phyloP scores from a whole-genome alignment of 2,329 filamentous ascomycete genomes.

The Trematosphaeria pertusa region DNA sequence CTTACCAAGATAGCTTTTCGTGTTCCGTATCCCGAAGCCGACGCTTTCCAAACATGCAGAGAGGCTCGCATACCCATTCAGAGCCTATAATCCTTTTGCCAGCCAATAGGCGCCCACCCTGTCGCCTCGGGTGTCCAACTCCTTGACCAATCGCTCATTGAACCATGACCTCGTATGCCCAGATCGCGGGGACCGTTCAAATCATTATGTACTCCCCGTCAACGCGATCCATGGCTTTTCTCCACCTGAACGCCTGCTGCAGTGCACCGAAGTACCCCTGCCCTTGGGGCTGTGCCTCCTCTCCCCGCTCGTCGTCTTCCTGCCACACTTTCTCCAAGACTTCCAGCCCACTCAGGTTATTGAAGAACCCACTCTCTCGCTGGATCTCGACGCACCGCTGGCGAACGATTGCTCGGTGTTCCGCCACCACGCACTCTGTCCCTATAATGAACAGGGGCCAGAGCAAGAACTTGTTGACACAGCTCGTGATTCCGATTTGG shows the following conservation, averaged over 20 bases:
- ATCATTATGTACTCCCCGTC: slow-evolving; percentile 62
- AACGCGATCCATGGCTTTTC: slow-evolving; percentile 58
- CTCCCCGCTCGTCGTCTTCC: slow-evolving; percentile 53
- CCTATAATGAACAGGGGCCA: slow-evolving; percentile 94
- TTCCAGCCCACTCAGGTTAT: slow-evolving; percentile 86
- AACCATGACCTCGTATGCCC: not conserved
- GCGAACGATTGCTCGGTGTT: slow-evolving; percentile 80
- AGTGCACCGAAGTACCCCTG: slow-evolving; percentile 32
- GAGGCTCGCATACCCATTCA: slow-evolving; percentile 16
- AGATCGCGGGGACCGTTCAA: slow-evolving; percentile 31
- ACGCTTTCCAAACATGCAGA: slow-evolving; percentile 14
- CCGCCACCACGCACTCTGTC: slow-evolving; percentile 83
- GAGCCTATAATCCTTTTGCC: slow-evolving; percentile 19
- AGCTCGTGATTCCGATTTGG: slow-evolving; percentile 73
- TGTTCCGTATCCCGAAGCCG: slow-evolving; percentile 13
- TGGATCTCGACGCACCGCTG: slow-evolving; percentile 85
- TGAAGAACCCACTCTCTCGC: slow-evolving; percentile 88
- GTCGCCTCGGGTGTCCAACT: not conserved
- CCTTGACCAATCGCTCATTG: slow-evolving; percentile 7
- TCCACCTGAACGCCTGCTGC: slow-evolving; percentile 54
- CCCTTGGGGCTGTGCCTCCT: slow-evolving; percentile 21
- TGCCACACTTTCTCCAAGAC: slow-evolving; percentile 86
- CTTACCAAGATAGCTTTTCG: slow-evolving; percentile 6
- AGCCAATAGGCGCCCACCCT: slow-evolving; percentile 16
- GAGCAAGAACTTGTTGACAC: slow-evolving; percentile 84